Percentiles rank a stretch among this genome's conserved stretches.
These are phyloP conservation scores for Ustilago xerochloae DNA, from an alignment of 1,284 basidiomycete genomes.

Conservation along the genomic window DNA sequence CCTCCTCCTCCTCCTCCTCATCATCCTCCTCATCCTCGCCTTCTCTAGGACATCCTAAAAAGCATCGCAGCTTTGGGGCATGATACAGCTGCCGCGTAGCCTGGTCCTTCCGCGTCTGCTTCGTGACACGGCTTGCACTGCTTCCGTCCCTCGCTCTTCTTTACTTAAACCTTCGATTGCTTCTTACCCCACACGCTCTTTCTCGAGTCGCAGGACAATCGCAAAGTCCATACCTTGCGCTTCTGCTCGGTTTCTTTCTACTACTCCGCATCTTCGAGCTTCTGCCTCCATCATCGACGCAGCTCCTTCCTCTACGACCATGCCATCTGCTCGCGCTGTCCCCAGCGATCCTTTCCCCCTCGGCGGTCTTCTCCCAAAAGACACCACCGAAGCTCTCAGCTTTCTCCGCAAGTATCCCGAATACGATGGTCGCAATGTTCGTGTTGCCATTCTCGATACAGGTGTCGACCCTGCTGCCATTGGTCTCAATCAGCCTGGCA, in stretches of 20 bases:
- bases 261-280: neutral
- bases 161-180: neutral
- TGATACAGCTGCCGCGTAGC: constrained; percentile 41
- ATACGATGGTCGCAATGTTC: constrained; percentile 66
- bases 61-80: constrained; percentile 33
- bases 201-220: neutral
- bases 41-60: neutral
- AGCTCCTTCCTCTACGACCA: constrained; percentile 11
- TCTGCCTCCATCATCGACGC: constrained; percentile 18
- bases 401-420: constrained; percentile 65
- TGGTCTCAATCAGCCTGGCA: constrained; percentile 64
- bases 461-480: constrained; percentile 68
- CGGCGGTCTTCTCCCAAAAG: constrained; percentile 67
- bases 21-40: too few species aligned
- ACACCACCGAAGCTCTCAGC: constrained; percentile 64
- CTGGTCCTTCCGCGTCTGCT: constrained; percentile 39
- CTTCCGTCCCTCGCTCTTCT: constrained; percentile 14
- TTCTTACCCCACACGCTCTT: neutral
- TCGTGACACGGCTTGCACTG: constrained; percentile 30
- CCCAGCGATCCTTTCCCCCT: constrained; percentile 61
- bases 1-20: neutral
- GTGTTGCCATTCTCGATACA: constrained; percentile 68
- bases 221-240: neutral
- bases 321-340: constrained; percentile 33
- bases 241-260: constrained; percentile 2